Conservation (phyloP, 768 basidiomycete species). For the Pisolithus marmoratus region DNA sequence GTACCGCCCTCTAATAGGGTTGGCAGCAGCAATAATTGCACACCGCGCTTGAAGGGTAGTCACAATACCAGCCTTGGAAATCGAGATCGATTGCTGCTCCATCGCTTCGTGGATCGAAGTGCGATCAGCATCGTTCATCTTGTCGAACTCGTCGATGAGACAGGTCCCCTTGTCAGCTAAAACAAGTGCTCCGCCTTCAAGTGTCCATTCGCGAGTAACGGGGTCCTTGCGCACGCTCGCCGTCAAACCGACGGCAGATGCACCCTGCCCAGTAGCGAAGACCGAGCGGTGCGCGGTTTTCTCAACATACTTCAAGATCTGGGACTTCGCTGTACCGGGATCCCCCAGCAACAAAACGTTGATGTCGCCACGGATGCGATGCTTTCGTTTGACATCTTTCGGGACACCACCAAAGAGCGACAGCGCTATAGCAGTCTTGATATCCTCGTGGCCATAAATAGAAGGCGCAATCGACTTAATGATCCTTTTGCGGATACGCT, state of each 20-base stretch:
- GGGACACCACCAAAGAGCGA: constrained; percentile 91
- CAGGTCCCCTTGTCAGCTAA: constrained; percentile 97
- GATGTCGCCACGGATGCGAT: constrained; percentile 95
- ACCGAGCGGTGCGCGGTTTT: constrained; percentile 98
- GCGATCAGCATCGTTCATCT: constrained; percentile 98
- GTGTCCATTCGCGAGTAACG: constrained; percentile 95
- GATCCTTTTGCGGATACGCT: constrained; percentile 94
- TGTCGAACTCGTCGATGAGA: constrained; percentile 98
- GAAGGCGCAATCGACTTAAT: constrained; percentile 98
- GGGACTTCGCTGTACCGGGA: constrained; percentile 98
- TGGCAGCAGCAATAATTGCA: constrained; percentile 96
- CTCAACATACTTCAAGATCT: constrained; percentile 98
- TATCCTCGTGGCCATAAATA: constrained; percentile 98
- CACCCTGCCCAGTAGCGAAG: constrained; percentile 97
- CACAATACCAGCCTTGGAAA: constrained; percentile 97
- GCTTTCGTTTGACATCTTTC: constrained; percentile 96
- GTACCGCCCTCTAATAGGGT: constrained; percentile 94
- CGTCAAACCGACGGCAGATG: constrained; percentile 96
- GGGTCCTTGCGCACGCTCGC: constrained; percentile 99
- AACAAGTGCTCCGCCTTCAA: constrained; percentile 98
- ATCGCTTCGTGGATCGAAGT: constrained; percentile 99
- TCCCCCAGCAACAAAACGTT: constrained; percentile 95
- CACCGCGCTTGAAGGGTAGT: constrained; percentile 98
- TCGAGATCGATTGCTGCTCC: constrained; percentile 99
- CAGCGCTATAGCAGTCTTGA: constrained; percentile 95